Evolutionary conservation across 306 rosid genomes (phyloP).

Genomic region (Fragaria iinumae): DNA sequence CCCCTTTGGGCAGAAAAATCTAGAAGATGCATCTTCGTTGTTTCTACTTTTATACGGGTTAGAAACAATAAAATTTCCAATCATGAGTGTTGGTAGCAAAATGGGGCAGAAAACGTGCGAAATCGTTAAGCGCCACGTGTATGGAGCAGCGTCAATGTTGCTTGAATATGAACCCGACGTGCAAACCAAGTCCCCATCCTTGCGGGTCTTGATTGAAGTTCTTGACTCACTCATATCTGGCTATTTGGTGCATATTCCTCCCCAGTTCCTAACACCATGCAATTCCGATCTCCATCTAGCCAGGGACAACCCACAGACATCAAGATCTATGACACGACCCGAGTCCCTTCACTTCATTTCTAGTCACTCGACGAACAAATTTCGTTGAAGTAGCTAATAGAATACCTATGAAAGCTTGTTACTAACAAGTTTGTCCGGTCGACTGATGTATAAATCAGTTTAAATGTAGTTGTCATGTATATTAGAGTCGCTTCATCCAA

Average conservation of each 20-base stretch:
- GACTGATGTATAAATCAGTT: too few species aligned
- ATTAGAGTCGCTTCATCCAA: too few species aligned
- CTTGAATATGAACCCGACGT: constrained; percentile 21
- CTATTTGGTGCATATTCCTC: neutral
- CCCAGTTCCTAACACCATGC: neutral
- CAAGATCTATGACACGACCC: neutral
- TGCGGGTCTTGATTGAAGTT: neutral
- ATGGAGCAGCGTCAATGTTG: constrained; percentile 16
- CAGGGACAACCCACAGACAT: neutral
- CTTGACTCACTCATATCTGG: neutral
- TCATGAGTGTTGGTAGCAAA: constrained; percentile 12
- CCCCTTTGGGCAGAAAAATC: neutral
- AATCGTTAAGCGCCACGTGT: constrained; percentile 25
- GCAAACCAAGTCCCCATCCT: constrained; percentile 7
- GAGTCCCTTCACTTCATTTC: neutral
- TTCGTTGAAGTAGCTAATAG: too few species aligned
- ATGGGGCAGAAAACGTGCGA: constrained; percentile 12
- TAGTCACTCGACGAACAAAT: too few species aligned
- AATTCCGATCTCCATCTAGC: neutral
- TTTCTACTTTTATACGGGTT: neutral
- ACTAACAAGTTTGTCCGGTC: too few species aligned
- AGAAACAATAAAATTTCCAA: neutral
- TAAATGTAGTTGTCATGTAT: too few species aligned
- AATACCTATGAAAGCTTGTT: too few species aligned
- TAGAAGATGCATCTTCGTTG: neutral